phyloP scores from a whole-genome alignment of 164 flowering plant genomes.

The Annona cherimola region DNA sequence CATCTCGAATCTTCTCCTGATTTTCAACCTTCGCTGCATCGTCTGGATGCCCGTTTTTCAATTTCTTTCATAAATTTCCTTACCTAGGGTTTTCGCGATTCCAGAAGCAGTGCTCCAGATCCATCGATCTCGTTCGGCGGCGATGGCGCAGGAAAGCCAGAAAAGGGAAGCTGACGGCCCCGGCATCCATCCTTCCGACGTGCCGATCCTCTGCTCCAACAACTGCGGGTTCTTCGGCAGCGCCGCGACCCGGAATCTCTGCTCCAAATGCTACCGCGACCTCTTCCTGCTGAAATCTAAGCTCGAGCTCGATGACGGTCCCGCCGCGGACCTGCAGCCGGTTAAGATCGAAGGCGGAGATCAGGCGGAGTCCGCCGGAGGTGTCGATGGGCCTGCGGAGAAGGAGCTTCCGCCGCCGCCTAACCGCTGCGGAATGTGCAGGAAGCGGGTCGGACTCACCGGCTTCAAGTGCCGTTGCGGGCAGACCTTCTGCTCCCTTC shows the following conservation, averaged over 20 bases:
- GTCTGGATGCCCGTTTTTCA: not conserved
- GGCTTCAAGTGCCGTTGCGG: constrained; percentile 67
- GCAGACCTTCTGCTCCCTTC: constrained; percentile 49
- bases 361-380: not conserved
- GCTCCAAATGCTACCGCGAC: constrained; percentile 14
- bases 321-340: not conserved
- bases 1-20: not conserved
- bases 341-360: not conserved
- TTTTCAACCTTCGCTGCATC: not conserved
- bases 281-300: not conserved
- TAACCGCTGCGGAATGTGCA: constrained; percentile 49
- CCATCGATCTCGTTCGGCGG: not conserved
- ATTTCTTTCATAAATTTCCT: not conserved
- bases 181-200: not conserved
- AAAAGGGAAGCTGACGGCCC: not conserved
- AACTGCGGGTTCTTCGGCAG: constrained; percentile 14
- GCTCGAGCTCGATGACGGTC: not conserved
- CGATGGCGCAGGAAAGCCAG: not conserved
- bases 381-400: not conserved
- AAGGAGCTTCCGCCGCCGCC: not conserved
- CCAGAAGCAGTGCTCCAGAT: not conserved
- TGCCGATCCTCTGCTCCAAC: constrained; percentile 9
- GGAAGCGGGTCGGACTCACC: constrained; percentile 55
- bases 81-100: not conserved
- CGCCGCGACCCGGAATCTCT: constrained; percentile 7